phyloP scores from a whole-genome alignment of 768 basidiomycete genomes.

The Termitomyces sp. region DNA sequence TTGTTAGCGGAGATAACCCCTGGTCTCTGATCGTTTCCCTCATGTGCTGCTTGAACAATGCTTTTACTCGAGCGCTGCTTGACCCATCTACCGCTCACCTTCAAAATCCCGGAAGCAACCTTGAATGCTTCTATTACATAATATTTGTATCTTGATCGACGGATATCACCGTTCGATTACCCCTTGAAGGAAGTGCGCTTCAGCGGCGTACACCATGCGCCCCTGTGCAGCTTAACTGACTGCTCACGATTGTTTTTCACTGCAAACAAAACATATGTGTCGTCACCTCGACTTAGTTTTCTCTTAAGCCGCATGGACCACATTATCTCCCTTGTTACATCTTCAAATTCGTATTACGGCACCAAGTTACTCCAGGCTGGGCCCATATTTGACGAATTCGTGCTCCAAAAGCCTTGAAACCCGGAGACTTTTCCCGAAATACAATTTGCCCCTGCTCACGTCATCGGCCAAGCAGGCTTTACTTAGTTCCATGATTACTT shows the following conservation, averaged over 20 bases:
- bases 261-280: background rate
- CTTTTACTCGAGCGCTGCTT: background rate
- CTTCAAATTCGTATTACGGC: background rate
- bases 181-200: background rate
- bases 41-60: background rate
- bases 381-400: background rate
- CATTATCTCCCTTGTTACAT: background rate
- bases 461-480: constrained; percentile 2
- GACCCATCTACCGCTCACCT: too few relatives aligned
- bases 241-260: background rate
- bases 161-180: background rate
- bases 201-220: background rate
- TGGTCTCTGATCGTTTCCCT: background rate
- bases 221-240: background rate
- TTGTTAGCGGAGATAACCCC: background rate
- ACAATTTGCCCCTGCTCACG: constrained; percentile 4
- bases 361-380: background rate
- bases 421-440: constrained; percentile 3
- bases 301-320: background rate
- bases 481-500: constrained; percentile 4
- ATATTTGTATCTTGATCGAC: background rate
- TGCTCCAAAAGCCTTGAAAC: background rate
- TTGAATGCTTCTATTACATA: too few relatives aligned
- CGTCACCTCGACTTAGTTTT: background rate
- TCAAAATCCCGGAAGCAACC: too few relatives aligned